phyloP scores from a whole-genome alignment of 495 filamentous ascomycete genomes.

The Penicillium turbatum region DNA sequence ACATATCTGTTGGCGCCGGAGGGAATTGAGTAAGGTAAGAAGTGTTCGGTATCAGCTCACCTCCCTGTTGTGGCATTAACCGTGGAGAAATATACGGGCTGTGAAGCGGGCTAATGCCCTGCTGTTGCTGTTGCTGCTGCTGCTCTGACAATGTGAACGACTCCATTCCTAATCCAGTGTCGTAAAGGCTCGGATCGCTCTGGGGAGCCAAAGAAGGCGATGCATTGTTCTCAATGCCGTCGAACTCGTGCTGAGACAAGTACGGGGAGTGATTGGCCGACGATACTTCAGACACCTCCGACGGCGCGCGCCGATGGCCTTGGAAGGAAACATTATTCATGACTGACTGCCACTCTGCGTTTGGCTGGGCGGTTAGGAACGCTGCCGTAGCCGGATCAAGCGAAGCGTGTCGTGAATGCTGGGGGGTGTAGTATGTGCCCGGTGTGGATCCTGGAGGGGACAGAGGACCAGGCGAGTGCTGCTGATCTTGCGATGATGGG shows the following conservation, averaged over 20 bases:
- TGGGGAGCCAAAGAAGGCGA: constrained; percentile 79
- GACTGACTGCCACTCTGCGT: constrained; percentile 64
- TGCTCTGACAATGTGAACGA: constrained; percentile 80
- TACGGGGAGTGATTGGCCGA: constrained; percentile 82
- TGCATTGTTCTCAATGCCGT: constrained; percentile 62
- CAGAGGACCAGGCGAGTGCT: constrained; percentile 48
- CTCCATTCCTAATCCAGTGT: constrained; percentile 71
- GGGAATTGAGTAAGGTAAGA: constrained; percentile 51
- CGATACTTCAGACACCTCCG: constrained; percentile 84
- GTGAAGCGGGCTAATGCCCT: constrained; percentile 69
- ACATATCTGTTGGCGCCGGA: constrained; percentile 50
- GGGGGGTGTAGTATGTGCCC: constrained; percentile 51
- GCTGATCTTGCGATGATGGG: constrained; percentile 59
- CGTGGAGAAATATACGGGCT: constrained; percentile 85
- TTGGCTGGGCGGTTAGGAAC: constrained; percentile 57
- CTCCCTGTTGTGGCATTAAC: constrained; percentile 66
- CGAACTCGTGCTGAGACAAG: constrained; percentile 74
- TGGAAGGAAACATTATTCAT: constrained; percentile 61
- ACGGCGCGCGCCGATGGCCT: constrained; percentile 74
- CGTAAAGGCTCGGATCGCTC: constrained; percentile 64
- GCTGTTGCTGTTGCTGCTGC: constrained; percentile 46
- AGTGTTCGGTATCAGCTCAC: constrained; percentile 45
- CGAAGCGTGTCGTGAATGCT: constrained; percentile 75
- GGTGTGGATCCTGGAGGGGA: constrained; percentile 51
- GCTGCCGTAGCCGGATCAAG: constrained; percentile 74